These are phyloP conservation scores for Wallacemonas sp. DNA, from an alignment of 208 protist species.

Conservation along the genomic window DNA sequence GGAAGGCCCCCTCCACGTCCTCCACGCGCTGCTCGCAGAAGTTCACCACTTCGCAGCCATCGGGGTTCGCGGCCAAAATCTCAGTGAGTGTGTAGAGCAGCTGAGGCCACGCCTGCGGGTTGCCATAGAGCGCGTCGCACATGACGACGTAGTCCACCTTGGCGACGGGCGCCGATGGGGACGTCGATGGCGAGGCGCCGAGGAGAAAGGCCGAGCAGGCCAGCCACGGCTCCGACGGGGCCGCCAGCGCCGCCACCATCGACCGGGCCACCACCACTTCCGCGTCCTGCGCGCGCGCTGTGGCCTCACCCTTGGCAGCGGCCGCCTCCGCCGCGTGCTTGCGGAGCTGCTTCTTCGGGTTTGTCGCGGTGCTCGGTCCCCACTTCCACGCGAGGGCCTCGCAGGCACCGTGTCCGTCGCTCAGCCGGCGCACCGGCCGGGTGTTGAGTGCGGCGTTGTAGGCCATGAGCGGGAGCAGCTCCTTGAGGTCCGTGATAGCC, in stretches of 20 bases:
- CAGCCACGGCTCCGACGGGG: conserved; percentile 40
- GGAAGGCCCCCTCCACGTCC: conserved; percentile 77
- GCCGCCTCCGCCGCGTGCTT: conserved; percentile 41
- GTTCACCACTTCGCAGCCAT: conserved; percentile 72
- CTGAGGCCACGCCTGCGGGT: conserved; percentile 80
- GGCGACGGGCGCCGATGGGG: background rate
- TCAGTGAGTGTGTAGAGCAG: conserved; percentile 86
- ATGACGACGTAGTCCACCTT: conserved; percentile 65
- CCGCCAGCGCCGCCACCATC: conserved; percentile 25
- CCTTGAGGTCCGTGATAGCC: conserved; percentile 81
- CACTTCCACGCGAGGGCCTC: conserved; percentile 74
- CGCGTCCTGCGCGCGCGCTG: background rate
- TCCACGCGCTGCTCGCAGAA: conserved; percentile 91
- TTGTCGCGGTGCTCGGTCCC: conserved; percentile 52
- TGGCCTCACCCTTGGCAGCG: background rate
- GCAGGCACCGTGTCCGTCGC: conserved; percentile 47
- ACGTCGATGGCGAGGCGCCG: background rate
- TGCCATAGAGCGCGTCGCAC: conserved; percentile 91
- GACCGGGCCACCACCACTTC: background rate
- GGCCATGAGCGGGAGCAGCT: conserved; percentile 83
- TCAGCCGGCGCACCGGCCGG: conserved; percentile 32
- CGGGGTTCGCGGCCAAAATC: conserved; percentile 56
- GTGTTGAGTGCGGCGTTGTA: conserved; percentile 74
- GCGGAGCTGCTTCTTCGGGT: conserved; percentile 31
- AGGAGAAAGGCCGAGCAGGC: conserved; percentile 29